These are phyloP conservation scores for Aureobasidium melanogenum DNA, from an alignment of 2,329 filamentous ascomycete genomes.

Conservation along the genomic window DNA sequence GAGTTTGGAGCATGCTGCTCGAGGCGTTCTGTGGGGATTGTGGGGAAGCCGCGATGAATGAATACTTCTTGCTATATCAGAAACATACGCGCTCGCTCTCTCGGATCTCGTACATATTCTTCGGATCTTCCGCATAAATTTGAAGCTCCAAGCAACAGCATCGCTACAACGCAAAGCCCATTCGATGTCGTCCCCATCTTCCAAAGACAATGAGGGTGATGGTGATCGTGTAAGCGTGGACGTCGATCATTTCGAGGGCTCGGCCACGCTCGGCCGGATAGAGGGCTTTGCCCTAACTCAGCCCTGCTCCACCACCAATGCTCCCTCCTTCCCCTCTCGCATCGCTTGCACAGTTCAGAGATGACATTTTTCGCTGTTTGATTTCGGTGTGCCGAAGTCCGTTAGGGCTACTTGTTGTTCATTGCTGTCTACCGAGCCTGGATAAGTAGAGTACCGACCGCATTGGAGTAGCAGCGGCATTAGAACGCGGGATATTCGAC, in stretches of 20 bases:
- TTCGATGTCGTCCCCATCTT: background rate
- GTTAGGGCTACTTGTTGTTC: background rate
- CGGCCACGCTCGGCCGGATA: background rate
- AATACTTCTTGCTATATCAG: background rate
- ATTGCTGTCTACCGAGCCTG: background rate
- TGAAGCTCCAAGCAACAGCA: background rate
- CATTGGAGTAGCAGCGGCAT: background rate
- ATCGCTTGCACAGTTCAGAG: background rate
- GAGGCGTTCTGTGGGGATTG: background rate
- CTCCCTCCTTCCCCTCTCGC: background rate
- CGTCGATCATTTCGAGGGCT: background rate
- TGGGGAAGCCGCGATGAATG: background rate
- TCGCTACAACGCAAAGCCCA: background rate
- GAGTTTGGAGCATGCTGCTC: background rate
- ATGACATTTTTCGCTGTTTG: background rate
- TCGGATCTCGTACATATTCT: background rate
- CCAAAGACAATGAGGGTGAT: no score
- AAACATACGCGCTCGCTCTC: background rate
- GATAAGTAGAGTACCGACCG: background rate
- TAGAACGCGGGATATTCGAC: background rate
- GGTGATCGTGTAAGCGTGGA: no score
- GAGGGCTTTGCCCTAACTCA: background rate
- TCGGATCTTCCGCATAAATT: background rate
- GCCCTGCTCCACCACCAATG: background rate
- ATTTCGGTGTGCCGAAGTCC: background rate